These are phyloP conservation scores for Kwoniella pini DNA, from an alignment of 768 basidiomycete genomes.

Conservation along the genomic window DNA sequence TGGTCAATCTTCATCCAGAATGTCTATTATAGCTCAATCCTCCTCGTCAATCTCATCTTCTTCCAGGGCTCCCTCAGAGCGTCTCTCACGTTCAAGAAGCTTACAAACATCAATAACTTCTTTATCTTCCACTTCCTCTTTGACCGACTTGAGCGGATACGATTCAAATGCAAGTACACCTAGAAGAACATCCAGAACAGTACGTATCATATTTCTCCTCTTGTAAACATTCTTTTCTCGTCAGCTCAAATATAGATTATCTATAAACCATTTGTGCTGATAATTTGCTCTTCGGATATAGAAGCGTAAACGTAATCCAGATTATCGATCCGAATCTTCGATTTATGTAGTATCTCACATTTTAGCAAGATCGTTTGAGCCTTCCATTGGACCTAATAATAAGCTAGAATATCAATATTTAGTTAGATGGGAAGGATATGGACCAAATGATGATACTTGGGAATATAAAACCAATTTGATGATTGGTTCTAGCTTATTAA, in stretches of 20 bases:
- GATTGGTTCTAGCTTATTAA: slow-evolving; percentile 8
- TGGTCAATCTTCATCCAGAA: neutral
- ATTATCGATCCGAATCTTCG: slow-evolving; percentile 3
- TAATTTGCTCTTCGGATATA: neutral
- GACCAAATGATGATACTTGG: slow-evolving; percentile 37
- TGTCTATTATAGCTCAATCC: neutral
- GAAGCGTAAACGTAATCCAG: slow-evolving; percentile 2
- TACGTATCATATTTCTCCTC: neutral
- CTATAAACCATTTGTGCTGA: neutral
- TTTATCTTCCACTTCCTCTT: neutral
- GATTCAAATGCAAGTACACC: neutral
- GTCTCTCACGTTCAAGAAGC: neutral
- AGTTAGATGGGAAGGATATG: slow-evolving; percentile 36
- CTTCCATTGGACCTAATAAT: slow-evolving; percentile 3
- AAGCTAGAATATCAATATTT: slow-evolving; percentile 30
- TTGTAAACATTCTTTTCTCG: neutral
- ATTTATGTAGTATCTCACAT: slow-evolving; percentile 20
- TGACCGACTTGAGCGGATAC: neutral
- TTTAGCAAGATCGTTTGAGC: slow-evolving; percentile 25
- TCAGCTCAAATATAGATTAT: no score
- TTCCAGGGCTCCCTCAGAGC: neutral
- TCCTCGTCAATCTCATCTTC: neutral
- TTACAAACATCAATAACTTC: neutral
- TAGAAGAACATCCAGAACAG: neutral
- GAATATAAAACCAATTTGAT: slow-evolving; percentile 24